Base-by-base conservation (phyloP, 306 rosid genomes). In the Trichosanthes truncata region DNA sequence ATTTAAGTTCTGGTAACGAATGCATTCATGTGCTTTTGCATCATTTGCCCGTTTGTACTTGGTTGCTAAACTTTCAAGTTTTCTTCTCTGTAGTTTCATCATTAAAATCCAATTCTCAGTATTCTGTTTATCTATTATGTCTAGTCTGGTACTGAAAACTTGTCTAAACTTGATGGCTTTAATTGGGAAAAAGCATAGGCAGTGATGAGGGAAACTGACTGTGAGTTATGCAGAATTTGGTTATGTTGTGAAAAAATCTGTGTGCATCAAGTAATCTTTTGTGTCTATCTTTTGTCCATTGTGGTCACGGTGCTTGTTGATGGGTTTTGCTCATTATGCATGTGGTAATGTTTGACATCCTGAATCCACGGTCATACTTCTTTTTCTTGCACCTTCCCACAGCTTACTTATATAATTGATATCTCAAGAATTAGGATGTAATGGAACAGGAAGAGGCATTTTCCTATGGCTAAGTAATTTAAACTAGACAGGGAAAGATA, bases 1-100 rank as follows among this genome's bases (percentile, higher is more conserved):
- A 84, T 93, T 93, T 78, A 93, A 93, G 87, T 93, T 93, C 88
- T 93, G 97, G 98, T 93, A 91, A 88, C 74, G 73, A 84, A 12
- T 61, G 45, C 81, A 79, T 74, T 26, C 31, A 71, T 41, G 55
- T 31, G 21, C 18, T 38, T 9, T 8, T 78, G 21, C 2, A 52
- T 67, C n/a, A 12, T 14, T 67, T 62, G 15, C 31, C 35, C 41
- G 40, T 21, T 40, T 78, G 14, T 17, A 33, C 66, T 43, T 53
- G 46, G 41, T 23, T 25, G n/a, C 18, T 41, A 11, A 68, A 71
- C 33, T 51, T 43, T 23, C 48, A 21, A 53, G 40, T 21, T 51
- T 53, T 31, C 41, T 76, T 29, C 35, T 17, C 7, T 61, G 73
- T 21, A 26, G 48, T 26, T 78, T 75, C 65, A 1, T 20, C 1